Conservation (phyloP, 352 stramenopile species). For the Pythium rishiriense region DNA sequence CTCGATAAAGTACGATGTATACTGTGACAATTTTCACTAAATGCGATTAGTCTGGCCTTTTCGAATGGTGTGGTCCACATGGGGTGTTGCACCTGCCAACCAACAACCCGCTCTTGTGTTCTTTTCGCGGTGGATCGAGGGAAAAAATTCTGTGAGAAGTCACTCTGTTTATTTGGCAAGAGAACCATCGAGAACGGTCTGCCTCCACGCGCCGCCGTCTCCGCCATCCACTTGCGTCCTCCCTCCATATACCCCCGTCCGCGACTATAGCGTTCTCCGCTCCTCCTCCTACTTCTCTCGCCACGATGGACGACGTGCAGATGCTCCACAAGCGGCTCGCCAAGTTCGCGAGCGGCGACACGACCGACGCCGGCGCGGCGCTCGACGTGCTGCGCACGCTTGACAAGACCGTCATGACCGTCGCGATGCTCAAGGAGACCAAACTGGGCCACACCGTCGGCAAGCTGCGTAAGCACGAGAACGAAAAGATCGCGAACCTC, state of each 20-base stretch:
- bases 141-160: slow-evolving; percentile 7
- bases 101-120: slow-evolving; percentile 17
- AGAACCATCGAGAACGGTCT: slow-evolving; percentile 12
- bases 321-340: slow-evolving; percentile 66
- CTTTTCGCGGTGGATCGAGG: slow-evolving; percentile 14
- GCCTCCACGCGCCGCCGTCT: neutral
- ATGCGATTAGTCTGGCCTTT: slow-evolving; percentile 3
- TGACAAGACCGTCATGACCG: slow-evolving; percentile 58
- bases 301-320: slow-evolving; percentile 67
- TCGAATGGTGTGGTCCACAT: slow-evolving; percentile 23
- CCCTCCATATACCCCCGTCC: neutral
- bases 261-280: neutral
- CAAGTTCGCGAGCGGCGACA: slow-evolving; percentile 71
- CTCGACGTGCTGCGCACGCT: slow-evolving; percentile 67
- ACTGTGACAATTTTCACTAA: no score
- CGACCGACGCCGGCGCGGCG: slow-evolving; percentile 52
- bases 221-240: slow-evolving; percentile 10
- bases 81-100: slow-evolving; percentile 4
- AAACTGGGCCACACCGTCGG: slow-evolving; percentile 84
- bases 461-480: slow-evolving; percentile 88
- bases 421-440: slow-evolving; percentile 79
- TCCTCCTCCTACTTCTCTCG: slow-evolving; percentile 8
- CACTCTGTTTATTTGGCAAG: neutral
- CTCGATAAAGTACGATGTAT: no score
- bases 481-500: slow-evolving; percentile 75